These are phyloP conservation scores for Paulownia fortunei DNA, from an alignment of 257 asterid genomes.

Conservation along the genomic window DNA sequence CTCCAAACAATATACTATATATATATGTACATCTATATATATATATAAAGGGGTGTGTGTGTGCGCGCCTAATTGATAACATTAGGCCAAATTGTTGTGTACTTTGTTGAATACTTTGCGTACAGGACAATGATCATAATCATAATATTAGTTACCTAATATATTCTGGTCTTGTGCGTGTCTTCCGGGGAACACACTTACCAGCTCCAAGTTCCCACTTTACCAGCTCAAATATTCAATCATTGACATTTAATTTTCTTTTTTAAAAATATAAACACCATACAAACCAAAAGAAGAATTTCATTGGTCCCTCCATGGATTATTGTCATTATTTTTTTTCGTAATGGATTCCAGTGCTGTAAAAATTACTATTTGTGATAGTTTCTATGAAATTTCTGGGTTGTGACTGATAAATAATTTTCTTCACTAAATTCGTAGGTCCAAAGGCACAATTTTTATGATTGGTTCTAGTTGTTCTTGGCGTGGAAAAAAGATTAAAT, in stretches of 20 bases:
- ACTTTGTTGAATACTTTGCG: background rate
- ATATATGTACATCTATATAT: too few relatives aligned
- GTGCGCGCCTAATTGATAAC: too few relatives aligned
- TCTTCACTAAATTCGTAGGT: too few relatives aligned
- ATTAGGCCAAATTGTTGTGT: background rate
- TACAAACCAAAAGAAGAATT: background rate
- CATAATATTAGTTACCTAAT: background rate
- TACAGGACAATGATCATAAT: background rate
- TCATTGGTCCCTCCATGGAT: background rate
- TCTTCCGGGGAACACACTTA: conserved; percentile 10
- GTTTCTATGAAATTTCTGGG: too few relatives aligned
- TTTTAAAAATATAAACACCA: background rate
- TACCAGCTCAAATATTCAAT: conserved; percentile 4
- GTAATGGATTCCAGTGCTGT: background rate
- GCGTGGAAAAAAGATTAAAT: too few relatives aligned
- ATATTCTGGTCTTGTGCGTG: background rate
- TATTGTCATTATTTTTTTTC: too few relatives aligned
- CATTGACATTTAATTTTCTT: background rate
- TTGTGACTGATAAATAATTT: too few relatives aligned
- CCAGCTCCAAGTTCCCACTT: background rate
- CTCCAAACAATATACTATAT: too few relatives aligned
- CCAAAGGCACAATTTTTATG: too few relatives aligned
- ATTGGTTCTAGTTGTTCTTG: too few relatives aligned
- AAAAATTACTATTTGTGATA: too few relatives aligned
- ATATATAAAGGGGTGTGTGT: background rate